Conservation (phyloP, 495 filamentous ascomycete species). For the Haplographium delicatum region DNA sequence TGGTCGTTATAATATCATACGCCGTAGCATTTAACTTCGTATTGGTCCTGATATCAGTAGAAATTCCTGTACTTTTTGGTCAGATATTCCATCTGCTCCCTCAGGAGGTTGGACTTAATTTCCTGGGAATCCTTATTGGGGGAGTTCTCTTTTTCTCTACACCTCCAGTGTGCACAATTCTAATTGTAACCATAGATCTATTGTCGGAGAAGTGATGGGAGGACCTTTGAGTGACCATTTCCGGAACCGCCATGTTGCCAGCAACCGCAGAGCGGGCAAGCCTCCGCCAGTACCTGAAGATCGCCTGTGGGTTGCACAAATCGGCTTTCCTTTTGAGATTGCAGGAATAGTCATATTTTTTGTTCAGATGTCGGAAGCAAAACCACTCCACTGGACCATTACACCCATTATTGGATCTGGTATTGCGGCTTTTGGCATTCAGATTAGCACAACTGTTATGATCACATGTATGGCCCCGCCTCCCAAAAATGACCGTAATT, state of each 20-base stretch:
- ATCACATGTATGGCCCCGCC: constrained; percentile 50
- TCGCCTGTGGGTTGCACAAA: constrained; percentile 48
- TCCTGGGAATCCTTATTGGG: constrained; percentile 48
- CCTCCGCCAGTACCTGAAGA: constrained; percentile 36
- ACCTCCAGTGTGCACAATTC: no score
- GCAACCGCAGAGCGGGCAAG: no score
- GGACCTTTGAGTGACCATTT: constrained; percentile 43
- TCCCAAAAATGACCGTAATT: no score
- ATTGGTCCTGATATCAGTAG: constrained; percentile 44
- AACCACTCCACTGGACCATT: constrained; percentile 38
- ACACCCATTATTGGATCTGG: constrained; percentile 45
- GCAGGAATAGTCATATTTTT: constrained; percentile 46
- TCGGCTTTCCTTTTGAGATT: constrained; percentile 42
- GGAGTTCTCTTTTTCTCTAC: no score
- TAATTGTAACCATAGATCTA: no score
- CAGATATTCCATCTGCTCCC: constrained; percentile 46
- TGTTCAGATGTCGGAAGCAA: constrained; percentile 36
- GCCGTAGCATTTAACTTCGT: constrained; percentile 47
- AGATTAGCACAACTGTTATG: constrained; percentile 50
- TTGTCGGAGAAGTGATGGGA: constrained; percentile 52
- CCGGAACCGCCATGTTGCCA: constrained; percentile 35
- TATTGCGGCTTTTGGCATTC: constrained; percentile 47
- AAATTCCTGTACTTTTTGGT: constrained; percentile 46
- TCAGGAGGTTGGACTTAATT: constrained; percentile 49
- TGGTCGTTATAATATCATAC: constrained; percentile 45